Conservation (phyloP, 345 rosid genomes). For the Brassica nigra region DNA sequence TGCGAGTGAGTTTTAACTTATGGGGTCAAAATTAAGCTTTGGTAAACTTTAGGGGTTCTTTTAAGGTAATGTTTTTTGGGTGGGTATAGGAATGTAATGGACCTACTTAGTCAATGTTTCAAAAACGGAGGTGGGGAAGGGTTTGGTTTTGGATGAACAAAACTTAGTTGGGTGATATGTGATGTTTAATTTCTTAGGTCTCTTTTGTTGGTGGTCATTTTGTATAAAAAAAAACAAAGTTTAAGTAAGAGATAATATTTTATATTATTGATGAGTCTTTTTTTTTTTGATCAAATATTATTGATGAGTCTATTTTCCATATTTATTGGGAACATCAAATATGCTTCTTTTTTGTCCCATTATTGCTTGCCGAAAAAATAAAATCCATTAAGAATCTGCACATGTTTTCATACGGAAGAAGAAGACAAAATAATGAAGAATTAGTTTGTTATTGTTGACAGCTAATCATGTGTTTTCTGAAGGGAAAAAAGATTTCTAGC, state of each 20-base stretch:
- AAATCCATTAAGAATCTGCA: background rate
- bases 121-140: conserved; percentile 21
- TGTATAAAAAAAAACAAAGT: conserved; percentile 26
- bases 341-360: conserved; percentile 39
- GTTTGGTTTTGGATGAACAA: conserved; percentile 25
- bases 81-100: conserved; percentile 37
- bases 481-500: too few species aligned
- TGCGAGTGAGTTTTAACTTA: conserved; percentile 35
- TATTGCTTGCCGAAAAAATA: conserved; percentile 13
- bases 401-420: background rate
- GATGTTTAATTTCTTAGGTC: conserved; percentile 18
- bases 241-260: conserved; percentile 13
- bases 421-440: conserved; percentile 10
- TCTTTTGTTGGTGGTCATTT: conserved; percentile 17
- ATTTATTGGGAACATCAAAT: conserved; percentile 37
- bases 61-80: conserved; percentile 22
- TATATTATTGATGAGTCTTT: conserved; percentile 14
- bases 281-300: too few species aligned
- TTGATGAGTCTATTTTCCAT: conserved; percentile 22
- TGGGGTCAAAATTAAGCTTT: conserved; percentile 29
- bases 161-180: conserved; percentile 27
- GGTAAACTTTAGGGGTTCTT: conserved; percentile 14
- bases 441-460: background rate
- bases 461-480: background rate
- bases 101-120: conserved; percentile 26